Conservation (phyloP, 352 stramenopile genomes). For the Saprolegnia diclina region DNA sequence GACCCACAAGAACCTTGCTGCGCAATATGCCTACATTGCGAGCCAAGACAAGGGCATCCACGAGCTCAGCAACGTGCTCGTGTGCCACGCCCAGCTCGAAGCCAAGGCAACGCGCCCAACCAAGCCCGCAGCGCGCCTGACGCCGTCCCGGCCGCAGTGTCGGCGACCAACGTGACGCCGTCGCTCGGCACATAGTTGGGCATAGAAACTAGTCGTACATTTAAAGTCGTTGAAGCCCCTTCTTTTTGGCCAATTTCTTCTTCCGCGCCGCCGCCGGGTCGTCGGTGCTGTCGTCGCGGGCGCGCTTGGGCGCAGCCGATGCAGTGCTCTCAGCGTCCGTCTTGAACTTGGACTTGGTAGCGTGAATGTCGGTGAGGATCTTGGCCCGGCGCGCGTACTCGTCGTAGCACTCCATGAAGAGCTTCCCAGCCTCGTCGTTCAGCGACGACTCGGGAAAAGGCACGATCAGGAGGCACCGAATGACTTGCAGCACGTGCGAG, state of each 20-base stretch:
- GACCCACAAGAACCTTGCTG: slow-evolving; percentile 39
- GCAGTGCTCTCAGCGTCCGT: slow-evolving; percentile 11
- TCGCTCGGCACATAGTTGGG: too few species aligned
- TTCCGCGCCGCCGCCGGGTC: slow-evolving; percentile 40
- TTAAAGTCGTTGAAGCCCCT: slow-evolving; percentile 66
- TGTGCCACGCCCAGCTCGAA: slow-evolving; percentile 49
- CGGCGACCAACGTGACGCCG: too few species aligned
- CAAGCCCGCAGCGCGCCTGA: slow-evolving; percentile 5
- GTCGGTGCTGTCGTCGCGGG: slow-evolving; percentile 21
- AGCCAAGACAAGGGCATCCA: slow-evolving; percentile 40
- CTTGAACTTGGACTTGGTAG: slow-evolving; percentile 38
- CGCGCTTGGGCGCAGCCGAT: neutral
- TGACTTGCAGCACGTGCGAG: slow-evolving; percentile 95
- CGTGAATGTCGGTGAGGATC: slow-evolving; percentile 90
- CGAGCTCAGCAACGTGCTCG: slow-evolving; percentile 62
- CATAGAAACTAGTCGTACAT: neutral
- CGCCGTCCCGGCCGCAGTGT: too few species aligned
- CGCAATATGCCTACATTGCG: slow-evolving; percentile 38
- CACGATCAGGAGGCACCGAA: slow-evolving; percentile 98
- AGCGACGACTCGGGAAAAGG: slow-evolving; percentile 98
- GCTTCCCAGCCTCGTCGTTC: slow-evolving; percentile 97
- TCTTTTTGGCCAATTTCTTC: slow-evolving; percentile 60
- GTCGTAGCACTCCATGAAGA: slow-evolving; percentile 99
- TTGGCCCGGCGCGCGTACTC: slow-evolving; percentile 90
- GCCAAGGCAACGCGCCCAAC: neutral